These are phyloP conservation scores for Russula dissimulans DNA, from an alignment of 768 basidiomycete genomes.

Conservation along the genomic window DNA sequence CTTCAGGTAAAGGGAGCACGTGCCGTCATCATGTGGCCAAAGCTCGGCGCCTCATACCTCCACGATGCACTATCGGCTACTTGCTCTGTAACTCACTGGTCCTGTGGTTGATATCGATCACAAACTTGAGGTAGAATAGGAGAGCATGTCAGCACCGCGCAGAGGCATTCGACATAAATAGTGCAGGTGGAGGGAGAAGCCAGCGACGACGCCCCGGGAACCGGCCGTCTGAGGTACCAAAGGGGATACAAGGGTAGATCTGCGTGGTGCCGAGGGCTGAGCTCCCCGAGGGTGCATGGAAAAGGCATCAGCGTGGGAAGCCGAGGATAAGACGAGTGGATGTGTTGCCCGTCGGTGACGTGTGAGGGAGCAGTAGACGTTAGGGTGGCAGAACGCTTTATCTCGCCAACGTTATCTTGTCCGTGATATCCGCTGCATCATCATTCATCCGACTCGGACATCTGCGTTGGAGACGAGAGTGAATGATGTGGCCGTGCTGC, in stretches of 20 bases:
- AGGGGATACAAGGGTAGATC: not conserved
- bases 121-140: not conserved
- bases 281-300: not conserved
- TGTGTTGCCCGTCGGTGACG: not conserved
- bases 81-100: no score
- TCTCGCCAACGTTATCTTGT: not conserved
- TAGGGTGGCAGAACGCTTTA: no score
- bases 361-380: not conserved
- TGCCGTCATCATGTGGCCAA: constrained; percentile 2
- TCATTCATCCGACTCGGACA: no score
- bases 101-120: not conserved
- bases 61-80: no score
- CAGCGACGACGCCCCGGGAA: not conserved
- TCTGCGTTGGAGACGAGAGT: not conserved
- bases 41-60: not conserved
- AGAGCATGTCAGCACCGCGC: no score
- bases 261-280: not conserved
- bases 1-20: not conserved
- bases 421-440: not conserved
- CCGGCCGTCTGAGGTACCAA: no score
- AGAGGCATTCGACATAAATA: no score
- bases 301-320: no score
- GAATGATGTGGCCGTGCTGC: not conserved
- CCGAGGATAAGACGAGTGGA: no score
- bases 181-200: not conserved